Percentiles rank a stretch among this genome's conserved stretches.
phyloP scores from a whole-genome alignment of 108 stramenopile species.

The Epithemia pelagica region DNA sequence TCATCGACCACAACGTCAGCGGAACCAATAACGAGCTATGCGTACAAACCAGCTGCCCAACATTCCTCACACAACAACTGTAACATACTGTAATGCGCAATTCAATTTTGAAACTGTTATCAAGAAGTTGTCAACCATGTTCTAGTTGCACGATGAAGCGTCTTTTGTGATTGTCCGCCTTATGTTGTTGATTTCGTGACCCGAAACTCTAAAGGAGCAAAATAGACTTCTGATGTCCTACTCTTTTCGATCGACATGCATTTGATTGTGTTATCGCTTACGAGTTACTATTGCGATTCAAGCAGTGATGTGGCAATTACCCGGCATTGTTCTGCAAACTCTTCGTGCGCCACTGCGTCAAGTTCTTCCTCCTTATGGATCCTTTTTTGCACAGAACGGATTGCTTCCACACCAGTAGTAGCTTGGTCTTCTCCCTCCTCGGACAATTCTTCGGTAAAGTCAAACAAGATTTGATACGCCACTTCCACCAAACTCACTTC shows the following conservation, averaged over 20 bases:
- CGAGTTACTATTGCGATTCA: not conserved
- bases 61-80: not conserved
- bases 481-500: slow-evolving; percentile 73
- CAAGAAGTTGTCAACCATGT: too few relatives aligned
- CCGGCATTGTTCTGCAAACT: slow-evolving; percentile 82
- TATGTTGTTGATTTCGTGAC: too few relatives aligned
- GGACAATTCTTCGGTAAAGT: not conserved
- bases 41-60: not conserved
- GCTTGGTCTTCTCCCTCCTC: not conserved
- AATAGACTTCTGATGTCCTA: too few relatives aligned
- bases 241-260: too few relatives aligned
- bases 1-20: too few relatives aligned
- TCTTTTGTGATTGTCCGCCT: too few relatives aligned
- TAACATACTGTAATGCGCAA: not conserved
- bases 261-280: too few relatives aligned
- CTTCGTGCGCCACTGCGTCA: slow-evolving; percentile 57
- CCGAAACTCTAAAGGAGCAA: too few relatives aligned
- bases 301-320: slow-evolving; percentile 48
- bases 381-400: not conserved
- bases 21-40: not conserved
- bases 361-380: slow-evolving; percentile 2
- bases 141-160: too few relatives aligned
- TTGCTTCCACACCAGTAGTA: not conserved
- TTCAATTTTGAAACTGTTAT: not conserved
- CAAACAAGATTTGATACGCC: slow-evolving; percentile 65